These are phyloP conservation scores for Botrytis cinerea DNA, from an alignment of 2,329 filamentous ascomycete species.

Conservation along the genomic window DNA sequence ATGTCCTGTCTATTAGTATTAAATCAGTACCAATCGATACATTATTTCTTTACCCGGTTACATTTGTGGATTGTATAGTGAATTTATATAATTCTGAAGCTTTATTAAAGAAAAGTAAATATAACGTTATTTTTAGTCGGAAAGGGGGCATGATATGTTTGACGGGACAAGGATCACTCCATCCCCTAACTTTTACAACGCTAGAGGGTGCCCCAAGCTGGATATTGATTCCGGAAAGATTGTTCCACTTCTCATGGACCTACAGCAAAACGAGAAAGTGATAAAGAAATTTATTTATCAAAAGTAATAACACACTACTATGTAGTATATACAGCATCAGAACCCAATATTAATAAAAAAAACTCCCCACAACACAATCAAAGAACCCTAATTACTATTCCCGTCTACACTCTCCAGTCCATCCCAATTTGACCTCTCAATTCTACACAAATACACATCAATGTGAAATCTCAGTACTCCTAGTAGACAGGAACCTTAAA, in stretches of 20 bases:
- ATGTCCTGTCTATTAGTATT: neutral
- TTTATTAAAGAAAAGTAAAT: too few species aligned
- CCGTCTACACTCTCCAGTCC: neutral
- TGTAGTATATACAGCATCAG: neutral
- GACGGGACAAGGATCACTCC: neutral
- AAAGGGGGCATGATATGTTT: neutral
- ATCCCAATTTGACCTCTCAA: too few species aligned
- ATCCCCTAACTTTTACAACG: too few species aligned
- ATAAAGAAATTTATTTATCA: neutral
- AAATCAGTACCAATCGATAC: neutral
- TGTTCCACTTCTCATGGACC: too few species aligned
- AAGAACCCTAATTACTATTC: neutral
- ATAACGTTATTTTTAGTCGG: neutral
- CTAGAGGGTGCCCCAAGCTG: too few species aligned
- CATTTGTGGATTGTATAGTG: neutral
- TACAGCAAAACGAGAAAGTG: neutral
- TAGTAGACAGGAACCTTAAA: slow-evolving; percentile 32
- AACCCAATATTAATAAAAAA: neutral
- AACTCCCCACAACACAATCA: neutral
- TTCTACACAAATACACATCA: neutral
- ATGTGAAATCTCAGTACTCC: neutral
- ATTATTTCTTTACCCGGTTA: neutral
- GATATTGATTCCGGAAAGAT: rapidly evolving
- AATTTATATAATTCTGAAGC: neutral
- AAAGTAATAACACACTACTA: neutral